Conservation (phyloP, 495 filamentous ascomycete species). For the Aspergillus campestris region DNA sequence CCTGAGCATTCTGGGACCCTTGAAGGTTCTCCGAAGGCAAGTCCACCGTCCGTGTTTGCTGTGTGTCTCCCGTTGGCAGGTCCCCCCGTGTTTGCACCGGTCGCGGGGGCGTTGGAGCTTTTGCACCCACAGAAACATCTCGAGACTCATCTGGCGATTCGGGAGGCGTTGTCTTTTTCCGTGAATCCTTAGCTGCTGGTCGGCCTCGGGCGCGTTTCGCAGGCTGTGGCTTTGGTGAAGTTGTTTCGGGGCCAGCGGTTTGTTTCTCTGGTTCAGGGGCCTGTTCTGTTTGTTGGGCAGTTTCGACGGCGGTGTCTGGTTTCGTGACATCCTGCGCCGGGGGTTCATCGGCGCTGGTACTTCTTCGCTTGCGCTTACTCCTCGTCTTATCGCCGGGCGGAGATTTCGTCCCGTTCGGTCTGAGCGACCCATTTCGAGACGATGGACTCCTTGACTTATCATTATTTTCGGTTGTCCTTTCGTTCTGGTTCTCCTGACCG, state of each 20-base stretch:
- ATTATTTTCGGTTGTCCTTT: neutral
- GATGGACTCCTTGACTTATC: neutral
- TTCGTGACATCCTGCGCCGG: neutral
- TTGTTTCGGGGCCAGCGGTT: neutral
- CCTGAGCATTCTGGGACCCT: too few species aligned
- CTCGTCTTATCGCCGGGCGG: constrained; percentile 2
- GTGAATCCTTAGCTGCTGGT: constrained; percentile 8
- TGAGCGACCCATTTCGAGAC: neutral
- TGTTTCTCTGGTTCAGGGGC: neutral
- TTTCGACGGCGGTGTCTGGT: neutral
- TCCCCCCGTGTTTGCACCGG: too few species aligned
- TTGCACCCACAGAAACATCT: too few species aligned
- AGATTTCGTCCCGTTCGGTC: constrained; percentile 6
- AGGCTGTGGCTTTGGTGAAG: constrained; percentile 1
- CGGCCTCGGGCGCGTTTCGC: constrained; percentile 11
- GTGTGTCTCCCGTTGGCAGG: too few species aligned
- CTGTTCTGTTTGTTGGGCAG: neutral
- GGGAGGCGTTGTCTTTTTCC: neutral
- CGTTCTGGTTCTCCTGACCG: neutral
- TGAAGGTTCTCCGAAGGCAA: too few species aligned
- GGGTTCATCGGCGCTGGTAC: neutral
- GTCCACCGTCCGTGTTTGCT: too few species aligned
- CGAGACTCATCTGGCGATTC: too few species aligned
- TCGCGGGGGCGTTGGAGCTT: too few species aligned
- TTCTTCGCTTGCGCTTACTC: constrained; percentile 5